phyloP scores from a whole-genome alignment of 768 basidiomycete genomes.

The Albatrellus ellisii region DNA sequence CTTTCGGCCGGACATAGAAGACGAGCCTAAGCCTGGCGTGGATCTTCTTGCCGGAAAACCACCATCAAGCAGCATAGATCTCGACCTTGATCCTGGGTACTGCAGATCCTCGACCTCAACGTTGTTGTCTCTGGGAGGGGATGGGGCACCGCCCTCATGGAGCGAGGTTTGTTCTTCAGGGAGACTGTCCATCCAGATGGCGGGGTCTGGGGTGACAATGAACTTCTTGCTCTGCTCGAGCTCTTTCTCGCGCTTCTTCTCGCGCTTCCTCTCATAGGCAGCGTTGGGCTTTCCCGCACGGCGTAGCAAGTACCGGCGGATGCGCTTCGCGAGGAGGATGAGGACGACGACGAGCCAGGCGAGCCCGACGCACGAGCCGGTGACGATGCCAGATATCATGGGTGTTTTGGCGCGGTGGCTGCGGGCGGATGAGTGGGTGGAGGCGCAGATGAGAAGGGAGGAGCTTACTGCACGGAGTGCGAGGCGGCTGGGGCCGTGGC shows the following conservation, averaged over 20 bases:
- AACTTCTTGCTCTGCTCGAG: conserved; percentile 8
- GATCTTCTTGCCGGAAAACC: too few species aligned
- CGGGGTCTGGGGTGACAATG: conserved; percentile 13
- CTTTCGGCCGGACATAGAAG: too few species aligned
- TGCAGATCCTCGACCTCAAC: conserved; percentile 4
- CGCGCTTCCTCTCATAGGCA: background rate
- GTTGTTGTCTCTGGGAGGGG: background rate
- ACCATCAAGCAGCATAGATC: background rate
- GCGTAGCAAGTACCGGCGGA: conserved; percentile 6
- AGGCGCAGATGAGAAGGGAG: background rate
- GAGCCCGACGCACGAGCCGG: conserved; percentile 1
- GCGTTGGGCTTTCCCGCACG: conserved; percentile 4
- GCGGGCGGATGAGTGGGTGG: background rate
- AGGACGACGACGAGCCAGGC: conserved; percentile 9
- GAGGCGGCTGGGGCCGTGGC: background rate
- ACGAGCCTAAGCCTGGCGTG: too few species aligned
- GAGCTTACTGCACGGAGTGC: background rate
- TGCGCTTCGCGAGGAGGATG: conserved; percentile 7
- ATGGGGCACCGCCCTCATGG: background rate
- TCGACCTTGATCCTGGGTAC: background rate
- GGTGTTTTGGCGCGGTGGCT: conserved; percentile 12
- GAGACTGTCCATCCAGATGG: conserved; percentile 8
- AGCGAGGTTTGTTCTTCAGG: conserved; percentile 9
- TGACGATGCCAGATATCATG: conserved; percentile 9
- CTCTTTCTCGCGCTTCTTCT: background rate